phyloP scores from a whole-genome alignment of 768 basidiomycete species.

The Clitopilus passeckerianus region DNA sequence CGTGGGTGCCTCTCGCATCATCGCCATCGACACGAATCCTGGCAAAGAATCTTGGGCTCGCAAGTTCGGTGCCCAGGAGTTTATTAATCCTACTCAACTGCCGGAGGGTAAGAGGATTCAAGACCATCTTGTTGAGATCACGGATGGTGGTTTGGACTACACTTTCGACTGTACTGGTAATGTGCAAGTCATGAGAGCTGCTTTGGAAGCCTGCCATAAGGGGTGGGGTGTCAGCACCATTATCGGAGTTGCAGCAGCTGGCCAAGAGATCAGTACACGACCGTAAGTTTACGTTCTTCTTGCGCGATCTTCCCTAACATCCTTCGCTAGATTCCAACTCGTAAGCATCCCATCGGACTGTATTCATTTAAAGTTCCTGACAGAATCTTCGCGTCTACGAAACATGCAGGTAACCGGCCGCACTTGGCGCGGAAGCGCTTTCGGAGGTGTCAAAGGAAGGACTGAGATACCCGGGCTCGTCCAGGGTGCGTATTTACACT shows the following conservation, averaged over 20 bases:
- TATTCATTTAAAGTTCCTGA: not conserved
- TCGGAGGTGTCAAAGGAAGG: slow-evolving; percentile 97
- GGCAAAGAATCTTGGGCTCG: slow-evolving; percentile 82
- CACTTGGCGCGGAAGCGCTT: slow-evolving; percentile 92
- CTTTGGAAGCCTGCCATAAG: slow-evolving; percentile 98
- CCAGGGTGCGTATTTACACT: slow-evolving; percentile 49
- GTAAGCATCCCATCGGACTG: slow-evolving; percentile 21
- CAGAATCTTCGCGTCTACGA: too few relatives aligned
- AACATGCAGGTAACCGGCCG: slow-evolving; percentile 73
- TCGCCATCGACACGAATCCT: slow-evolving; percentile 89
- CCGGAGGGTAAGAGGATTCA: slow-evolving; percentile 82
- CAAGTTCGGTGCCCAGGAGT: slow-evolving; percentile 94
- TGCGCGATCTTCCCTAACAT: slow-evolving; percentile 1
- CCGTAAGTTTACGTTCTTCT: slow-evolving; percentile 47
- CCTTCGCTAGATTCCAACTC: slow-evolving; percentile 42
- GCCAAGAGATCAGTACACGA: slow-evolving; percentile 89
- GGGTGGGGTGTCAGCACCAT: slow-evolving; percentile 97
- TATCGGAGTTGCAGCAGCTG: slow-evolving; percentile 96
- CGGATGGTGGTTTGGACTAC: slow-evolving; percentile 95
- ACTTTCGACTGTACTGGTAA: slow-evolving; percentile 98
- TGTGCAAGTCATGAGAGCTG: slow-evolving; percentile 87
- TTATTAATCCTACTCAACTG: slow-evolving; percentile 76
- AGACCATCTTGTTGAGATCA: slow-evolving; percentile 85
- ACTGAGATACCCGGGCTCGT: slow-evolving; percentile 94
- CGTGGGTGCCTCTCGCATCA: slow-evolving; percentile 82